Evolutionary conservation across 108 stramenopile genomes (phyloP).

Genomic region (Pseudonitzschia pungens): DNA sequence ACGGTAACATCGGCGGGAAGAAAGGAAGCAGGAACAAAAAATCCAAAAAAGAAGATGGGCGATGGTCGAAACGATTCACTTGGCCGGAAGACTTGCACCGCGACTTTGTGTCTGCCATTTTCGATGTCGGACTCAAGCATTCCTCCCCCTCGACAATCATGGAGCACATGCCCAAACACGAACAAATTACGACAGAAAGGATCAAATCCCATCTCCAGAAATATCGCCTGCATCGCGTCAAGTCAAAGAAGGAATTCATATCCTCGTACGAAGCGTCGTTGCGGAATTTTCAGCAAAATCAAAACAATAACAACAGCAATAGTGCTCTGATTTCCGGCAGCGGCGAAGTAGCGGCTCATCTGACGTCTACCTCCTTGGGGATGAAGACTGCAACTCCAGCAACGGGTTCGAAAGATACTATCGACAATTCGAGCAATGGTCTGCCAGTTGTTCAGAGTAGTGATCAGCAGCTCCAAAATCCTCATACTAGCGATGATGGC

Average conservation of each 20-base stretch:
- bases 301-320: conserved; percentile 22
- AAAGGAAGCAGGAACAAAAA: conserved; percentile 42
- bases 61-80: conserved; percentile 87
- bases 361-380: conserved; percentile 34
- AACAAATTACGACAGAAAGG: conserved; percentile 87
- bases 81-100: conserved; percentile 89
- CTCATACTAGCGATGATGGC: background rate
- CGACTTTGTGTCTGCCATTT: conserved; percentile 90
- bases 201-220: conserved; percentile 97
- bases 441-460: background rate
- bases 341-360: conserved; percentile 71
- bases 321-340: conserved; percentile 37
- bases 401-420: background rate
- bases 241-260: conserved; percentile 91
- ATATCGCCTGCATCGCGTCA: conserved; percentile 86
- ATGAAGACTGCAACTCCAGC: background rate
- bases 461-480: conserved; percentile 1
- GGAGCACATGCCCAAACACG: conserved; percentile 83
- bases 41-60: conserved; percentile 52
- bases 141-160: conserved; percentile 90
- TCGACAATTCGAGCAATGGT: background rate
- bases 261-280: conserved; percentile 70
- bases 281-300: conserved; percentile 44
- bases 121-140: conserved; percentile 92
- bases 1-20: background rate